These are phyloP conservation scores for Moesziomyces aphidis DNA, from an alignment of 1,284 basidiomycete genomes.

Conservation along the genomic window DNA sequence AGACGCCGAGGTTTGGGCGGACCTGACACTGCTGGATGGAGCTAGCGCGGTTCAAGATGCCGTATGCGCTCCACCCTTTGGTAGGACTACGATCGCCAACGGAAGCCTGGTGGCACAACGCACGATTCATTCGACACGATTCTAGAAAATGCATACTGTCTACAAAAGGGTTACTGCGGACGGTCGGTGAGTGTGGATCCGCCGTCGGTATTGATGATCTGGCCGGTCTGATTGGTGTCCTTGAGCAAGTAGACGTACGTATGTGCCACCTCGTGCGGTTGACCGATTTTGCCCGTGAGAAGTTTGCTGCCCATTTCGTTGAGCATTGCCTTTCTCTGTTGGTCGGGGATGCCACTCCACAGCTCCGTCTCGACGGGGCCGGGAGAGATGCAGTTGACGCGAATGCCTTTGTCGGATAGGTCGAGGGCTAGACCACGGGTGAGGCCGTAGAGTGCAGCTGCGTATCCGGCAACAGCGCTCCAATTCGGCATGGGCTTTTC, in stretches of 20 bases:
- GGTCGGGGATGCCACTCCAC: conserved; percentile 23
- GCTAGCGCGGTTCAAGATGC: conserved; percentile 8
- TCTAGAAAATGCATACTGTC: neutral
- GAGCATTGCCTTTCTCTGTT: conserved; percentile 4
- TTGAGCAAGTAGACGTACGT: conserved; percentile 48
- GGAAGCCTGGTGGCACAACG: conserved; percentile 8
- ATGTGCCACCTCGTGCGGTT: conserved; percentile 29
- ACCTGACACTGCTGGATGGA: conserved; percentile 19
- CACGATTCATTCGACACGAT: conserved; percentile 7
- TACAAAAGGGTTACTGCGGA: neutral
- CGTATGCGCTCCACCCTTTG: conserved; percentile 16
- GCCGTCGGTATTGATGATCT: conserved; percentile 21
- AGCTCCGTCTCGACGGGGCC: conserved; percentile 47
- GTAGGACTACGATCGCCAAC: conserved; percentile 17
- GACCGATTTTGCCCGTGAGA: conserved; percentile 22
- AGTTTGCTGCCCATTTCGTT: neutral
- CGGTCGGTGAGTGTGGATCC: conserved; percentile 24
- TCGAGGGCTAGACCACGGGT: conserved; percentile 35
- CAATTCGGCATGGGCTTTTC: conserved; percentile 26
- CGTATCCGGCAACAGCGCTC: conserved; percentile 15
- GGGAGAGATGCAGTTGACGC: conserved; percentile 41
- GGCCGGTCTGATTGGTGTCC: conserved; percentile 43
- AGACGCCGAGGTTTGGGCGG: conserved; percentile 6
- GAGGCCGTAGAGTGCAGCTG: conserved; percentile 23
- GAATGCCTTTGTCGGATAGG: conserved; percentile 21